Conservation (phyloP, 345 rosid genomes). For the Gossypium australe region DNA sequence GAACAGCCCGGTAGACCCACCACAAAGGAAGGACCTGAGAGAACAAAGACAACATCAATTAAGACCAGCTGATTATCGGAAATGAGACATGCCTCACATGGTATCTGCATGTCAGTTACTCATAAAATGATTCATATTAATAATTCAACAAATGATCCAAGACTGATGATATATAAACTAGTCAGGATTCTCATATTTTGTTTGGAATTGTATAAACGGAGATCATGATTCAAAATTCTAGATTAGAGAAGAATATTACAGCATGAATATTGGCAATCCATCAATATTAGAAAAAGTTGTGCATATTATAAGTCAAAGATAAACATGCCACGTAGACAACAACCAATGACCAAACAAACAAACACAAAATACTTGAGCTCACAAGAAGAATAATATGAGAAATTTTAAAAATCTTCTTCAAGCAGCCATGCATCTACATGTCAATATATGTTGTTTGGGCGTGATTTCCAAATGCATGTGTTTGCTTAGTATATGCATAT, state of each 20-base stretch:
- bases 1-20: constrained; percentile 47
- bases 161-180: neutral
- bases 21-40: constrained; percentile 45
- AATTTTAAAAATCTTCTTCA: neutral
- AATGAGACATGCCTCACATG: neutral
- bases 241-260: neutral
- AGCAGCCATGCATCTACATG: neutral
- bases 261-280: neutral
- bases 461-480: neutral
- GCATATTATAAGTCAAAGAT: neutral
- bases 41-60: neutral
- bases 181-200: neutral
- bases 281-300: neutral
- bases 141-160: neutral
- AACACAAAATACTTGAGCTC: neutral
- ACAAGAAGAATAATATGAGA: neutral
- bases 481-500: neutral
- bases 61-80: neutral
- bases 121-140: neutral
- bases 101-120: neutral
- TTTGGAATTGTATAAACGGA: neutral
- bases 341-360: neutral
- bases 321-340: neutral
- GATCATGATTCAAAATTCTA: neutral
- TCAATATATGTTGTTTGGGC: neutral